Conservation (phyloP, 768 basidiomycete species). For the Amanita rubescens region DNA sequence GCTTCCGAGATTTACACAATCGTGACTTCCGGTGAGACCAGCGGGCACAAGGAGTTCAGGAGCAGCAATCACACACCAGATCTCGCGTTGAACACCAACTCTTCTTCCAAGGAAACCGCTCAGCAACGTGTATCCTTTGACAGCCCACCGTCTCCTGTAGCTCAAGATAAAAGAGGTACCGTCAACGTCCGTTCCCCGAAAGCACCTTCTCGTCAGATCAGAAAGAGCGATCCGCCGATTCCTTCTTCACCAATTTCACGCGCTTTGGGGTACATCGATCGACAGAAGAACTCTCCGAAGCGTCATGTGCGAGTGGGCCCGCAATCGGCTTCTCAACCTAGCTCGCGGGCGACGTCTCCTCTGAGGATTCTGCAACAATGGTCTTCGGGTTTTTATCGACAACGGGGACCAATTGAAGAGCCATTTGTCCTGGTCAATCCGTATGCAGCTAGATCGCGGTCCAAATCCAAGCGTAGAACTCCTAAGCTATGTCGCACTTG, state of each 20-base stretch:
- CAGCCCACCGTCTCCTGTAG: conserved; percentile 17
- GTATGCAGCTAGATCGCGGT: conserved; percentile 28
- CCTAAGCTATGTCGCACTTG: conserved; percentile 11
- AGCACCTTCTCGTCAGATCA: conserved; percentile 25
- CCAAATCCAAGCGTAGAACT: conserved; percentile 10
- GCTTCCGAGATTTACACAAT: background rate
- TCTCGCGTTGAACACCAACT: background rate
- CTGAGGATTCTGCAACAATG: conserved; percentile 50
- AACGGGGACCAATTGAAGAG: conserved; percentile 37
- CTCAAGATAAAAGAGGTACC: conserved; percentile 30
- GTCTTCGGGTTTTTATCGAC: conserved; percentile 40
- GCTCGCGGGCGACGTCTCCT: conserved; percentile 52
- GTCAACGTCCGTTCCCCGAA: background rate
- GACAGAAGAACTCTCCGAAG: conserved; percentile 17
- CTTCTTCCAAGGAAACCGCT: conserved; percentile 8
- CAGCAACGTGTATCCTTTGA: conserved; percentile 17
- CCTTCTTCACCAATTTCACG: conserved; percentile 28
- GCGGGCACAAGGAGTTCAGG: background rate
- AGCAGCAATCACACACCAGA: background rate
- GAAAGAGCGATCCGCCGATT: conserved; percentile 27
- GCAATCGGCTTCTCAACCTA: conserved; percentile 37
- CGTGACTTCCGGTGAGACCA: conserved; percentile 4
- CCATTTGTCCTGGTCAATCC: conserved; percentile 53
- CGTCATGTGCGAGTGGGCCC: conserved; percentile 4
- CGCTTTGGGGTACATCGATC: conserved; percentile 19